Conservation (phyloP, 148 eudicot species). For the Diospyros kaki region DNA sequence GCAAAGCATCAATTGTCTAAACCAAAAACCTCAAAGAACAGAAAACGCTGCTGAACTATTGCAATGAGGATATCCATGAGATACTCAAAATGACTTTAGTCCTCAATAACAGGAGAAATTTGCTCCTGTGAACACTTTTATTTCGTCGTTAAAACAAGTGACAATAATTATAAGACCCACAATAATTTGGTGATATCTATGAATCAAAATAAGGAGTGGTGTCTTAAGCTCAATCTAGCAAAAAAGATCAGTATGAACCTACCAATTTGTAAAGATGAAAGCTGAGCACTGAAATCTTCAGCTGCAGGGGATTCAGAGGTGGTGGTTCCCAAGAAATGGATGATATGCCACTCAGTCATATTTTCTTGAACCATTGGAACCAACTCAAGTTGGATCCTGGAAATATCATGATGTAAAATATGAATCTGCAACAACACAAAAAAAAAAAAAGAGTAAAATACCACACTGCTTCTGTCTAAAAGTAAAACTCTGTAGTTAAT, state of each 20-base stretch:
- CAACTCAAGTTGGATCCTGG: slow-evolving; percentile 77
- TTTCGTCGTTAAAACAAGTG: neutral
- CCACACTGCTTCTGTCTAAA: neutral
- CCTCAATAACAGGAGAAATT: neutral
- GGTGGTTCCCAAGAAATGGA: slow-evolving; percentile 69
- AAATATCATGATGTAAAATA: slow-evolving; percentile 59
- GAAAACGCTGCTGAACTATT: neutral
- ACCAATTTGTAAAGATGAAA: slow-evolving; percentile 90
- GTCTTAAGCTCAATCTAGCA: neutral
- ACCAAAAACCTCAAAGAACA: slow-evolving; percentile 1
- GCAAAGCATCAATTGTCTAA: neutral
- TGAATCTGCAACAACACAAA: slow-evolving; percentile 53
- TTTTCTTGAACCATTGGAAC: slow-evolving; percentile 82
- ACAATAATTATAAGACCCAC: neutral
- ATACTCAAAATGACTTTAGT: neutral
- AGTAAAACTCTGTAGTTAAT: neutral
- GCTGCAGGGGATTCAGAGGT: slow-evolving; percentile 67
- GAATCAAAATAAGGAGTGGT: neutral
- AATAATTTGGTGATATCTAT: neutral
- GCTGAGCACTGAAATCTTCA: slow-evolving; percentile 86
- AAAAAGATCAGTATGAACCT: slow-evolving; percentile 21
- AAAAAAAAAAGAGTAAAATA: neutral
- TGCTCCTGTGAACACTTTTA: neutral
- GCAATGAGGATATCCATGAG: neutral
- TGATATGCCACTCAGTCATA: slow-evolving; percentile 85